These are phyloP conservation scores for Exophiala bonariae DNA, from an alignment of 2,329 filamentous ascomycete species.

Conservation along the genomic window DNA sequence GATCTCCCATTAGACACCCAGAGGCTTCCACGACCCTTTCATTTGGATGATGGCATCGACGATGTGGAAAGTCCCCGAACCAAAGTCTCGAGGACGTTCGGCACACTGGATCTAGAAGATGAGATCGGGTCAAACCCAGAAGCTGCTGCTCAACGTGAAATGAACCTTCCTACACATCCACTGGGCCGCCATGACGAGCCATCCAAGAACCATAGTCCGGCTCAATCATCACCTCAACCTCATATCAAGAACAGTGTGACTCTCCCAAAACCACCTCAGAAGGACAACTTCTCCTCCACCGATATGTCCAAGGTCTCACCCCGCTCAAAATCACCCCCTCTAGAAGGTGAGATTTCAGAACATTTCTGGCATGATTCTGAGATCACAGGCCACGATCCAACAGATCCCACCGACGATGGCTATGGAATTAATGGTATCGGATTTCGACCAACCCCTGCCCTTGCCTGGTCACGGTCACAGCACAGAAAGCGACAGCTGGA, in stretches of 20 bases:
- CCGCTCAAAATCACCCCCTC: constrained; percentile 35
- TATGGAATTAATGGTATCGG: constrained; percentile 65
- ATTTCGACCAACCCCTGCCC: constrained; percentile 61
- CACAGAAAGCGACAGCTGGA: constrained; percentile 58
- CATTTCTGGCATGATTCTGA: constrained; percentile 59
- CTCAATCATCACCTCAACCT: background rate
- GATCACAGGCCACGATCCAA: constrained; percentile 61
- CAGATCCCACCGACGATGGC: constrained; percentile 60
- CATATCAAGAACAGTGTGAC: background rate
- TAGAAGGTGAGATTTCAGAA: constrained; percentile 28
- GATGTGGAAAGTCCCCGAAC: constrained; percentile 14
- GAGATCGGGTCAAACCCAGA: background rate
- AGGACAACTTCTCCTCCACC: background rate
- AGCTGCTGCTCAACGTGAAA: too few relatives aligned
- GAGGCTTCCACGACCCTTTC: background rate
- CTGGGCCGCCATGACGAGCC: background rate
- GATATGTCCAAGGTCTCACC: background rate
- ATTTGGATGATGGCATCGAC: constrained; percentile 6
- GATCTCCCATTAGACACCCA: constrained; percentile 15
- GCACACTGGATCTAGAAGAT: constrained; percentile 29
- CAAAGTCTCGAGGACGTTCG: constrained; percentile 20
- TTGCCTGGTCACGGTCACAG: constrained; percentile 57
- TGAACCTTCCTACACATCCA: too few relatives aligned
- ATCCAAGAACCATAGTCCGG: too few relatives aligned
- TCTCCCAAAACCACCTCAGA: background rate